Evolutionary conservation across 2,329 filamentous ascomycete species (phyloP), one percentile per base, ranked within the genome.

Genomic region (Gaeumannomyces sp.): DNA sequence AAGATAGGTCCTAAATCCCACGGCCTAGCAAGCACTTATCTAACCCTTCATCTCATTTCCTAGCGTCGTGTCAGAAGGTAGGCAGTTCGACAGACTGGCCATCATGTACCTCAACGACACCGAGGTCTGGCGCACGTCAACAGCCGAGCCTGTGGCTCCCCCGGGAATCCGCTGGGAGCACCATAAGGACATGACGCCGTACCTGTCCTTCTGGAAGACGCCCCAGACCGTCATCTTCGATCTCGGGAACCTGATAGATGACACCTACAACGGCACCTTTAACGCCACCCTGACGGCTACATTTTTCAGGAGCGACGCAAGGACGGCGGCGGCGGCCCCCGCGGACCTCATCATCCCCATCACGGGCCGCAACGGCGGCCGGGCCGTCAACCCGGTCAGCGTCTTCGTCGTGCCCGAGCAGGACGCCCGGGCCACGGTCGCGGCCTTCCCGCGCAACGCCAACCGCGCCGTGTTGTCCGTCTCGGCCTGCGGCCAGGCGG

Each of bases 81-180:
- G 85, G 3, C 92, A 96, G 70, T 93, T 85, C 74, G 92, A 96
- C 73, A 84, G 91, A 56, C 80, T 94, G 11, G 92, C 86, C 4
- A 75, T 89, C 38, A 88, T 95, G 82, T 95, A 89, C 70, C 80
- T 95, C 53, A 86, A 86, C 57, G 89, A 94, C 73, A 86, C 85
- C 13, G 91, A 96, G 73, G 82, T 96, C n/a, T 95, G 90, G 80
- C 82, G 91, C 29, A 93, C 91, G 2, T 93, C 90, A 6, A 96
- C 92, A 1, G 90, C 91, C 4, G 90, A 96, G 76, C 91, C 92
- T 1, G 91, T 86, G 0, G 69, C 71, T 4, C 70, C 77, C 5
- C 81, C 81, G 28, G 91, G 91, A 8, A 93, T 95, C 67, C 78
- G 83, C 59, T 94, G 90, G 89, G 87, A 84, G 0, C 92, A 91